Conservation (phyloP, 345 rosid genomes). For the Boechera stricta region DNA sequence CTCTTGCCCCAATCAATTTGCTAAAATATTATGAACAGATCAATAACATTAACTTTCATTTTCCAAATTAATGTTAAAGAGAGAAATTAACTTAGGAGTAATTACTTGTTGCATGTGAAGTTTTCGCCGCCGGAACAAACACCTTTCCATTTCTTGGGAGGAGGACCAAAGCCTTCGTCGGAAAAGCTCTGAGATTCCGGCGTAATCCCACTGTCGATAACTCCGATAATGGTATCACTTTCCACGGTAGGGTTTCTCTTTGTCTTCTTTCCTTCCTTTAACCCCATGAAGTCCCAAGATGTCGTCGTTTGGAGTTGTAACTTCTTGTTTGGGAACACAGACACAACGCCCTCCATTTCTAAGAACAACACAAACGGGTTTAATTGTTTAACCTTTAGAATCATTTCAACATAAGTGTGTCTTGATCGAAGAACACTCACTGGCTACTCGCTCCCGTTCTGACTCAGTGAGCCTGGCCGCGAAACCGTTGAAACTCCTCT, state of each 20-base stretch:
- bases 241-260: constrained; percentile 8
- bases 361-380: not conserved
- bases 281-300: constrained; percentile 68
- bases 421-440: constrained; percentile 42
- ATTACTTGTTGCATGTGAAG: constrained; percentile 65
- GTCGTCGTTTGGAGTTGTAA: constrained; percentile 52
- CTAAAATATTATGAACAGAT: constrained; percentile 23
- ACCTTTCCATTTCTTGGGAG: constrained; percentile 60
- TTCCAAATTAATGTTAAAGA: not conserved
- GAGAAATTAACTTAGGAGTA: not conserved
- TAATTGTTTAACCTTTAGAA: not conserved
- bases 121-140: constrained; percentile 47
- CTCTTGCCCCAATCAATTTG: constrained; percentile 43
- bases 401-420: not conserved
- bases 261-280: constrained; percentile 31
- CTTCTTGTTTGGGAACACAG: constrained; percentile 54
- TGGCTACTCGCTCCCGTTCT: constrained; percentile 52
- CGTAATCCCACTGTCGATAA: constrained; percentile 51
- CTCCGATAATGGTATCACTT: constrained; percentile 52
- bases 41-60: not conserved
- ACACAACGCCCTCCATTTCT: constrained; percentile 51
- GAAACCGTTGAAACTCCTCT: constrained; percentile 69
- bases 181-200: constrained; percentile 58
- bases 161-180: constrained; percentile 58
- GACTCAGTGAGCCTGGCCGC: constrained; percentile 52